Base-by-base conservation (phyloP, 768 basidiomycete species). In the Phylloporus sp. region DNA sequence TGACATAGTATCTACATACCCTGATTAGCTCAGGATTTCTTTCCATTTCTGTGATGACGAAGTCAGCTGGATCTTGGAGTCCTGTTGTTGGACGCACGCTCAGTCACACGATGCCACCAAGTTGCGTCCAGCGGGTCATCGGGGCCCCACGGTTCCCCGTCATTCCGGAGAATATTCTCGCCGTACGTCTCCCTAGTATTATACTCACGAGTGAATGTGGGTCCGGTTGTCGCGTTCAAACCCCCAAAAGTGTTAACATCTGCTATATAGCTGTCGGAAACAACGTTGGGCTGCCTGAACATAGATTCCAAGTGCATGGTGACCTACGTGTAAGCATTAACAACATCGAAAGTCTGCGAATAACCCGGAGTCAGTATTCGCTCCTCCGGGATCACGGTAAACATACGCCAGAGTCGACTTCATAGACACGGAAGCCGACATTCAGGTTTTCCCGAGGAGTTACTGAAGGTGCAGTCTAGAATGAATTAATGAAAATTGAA, bases 61-160 rank as follows among this genome's bases (percentile, higher is more conserved):
- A 6, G 38, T 57, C 34, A 53, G 40, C 20, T n/a, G 32, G 7
- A 32, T 10, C 26, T 44, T 45, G 3, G 45, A 35, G 27, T 12
- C 22, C 28, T 27, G 26, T 43, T 28, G 9, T n/a, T 28, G 31
- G 52, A 70, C 76, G 55, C 50, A 83, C 85, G 77, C 69, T 88
- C 86, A 10, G 88, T 89, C 36, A 90, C 85, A 42, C 67, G 78
- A 58, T 89, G 88, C 88, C 88, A 90, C 83, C 85, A 90, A 10
- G 88, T 89, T 7, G 85, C 85, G 54, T 90, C 89, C 55, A 91
- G 67, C 0, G 88, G 88, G 61, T 86, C 86, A 48, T 75, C 72
- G 3, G n/a, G n/a, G n/a, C n/a, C n/a, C n/a, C n/a, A n/a, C n/a
- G n/a, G n/a, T n/a, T n/a, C n/a, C n/a, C n/a, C n/a, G n/a, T 70